Percentiles rank a stretch among this genome's conserved stretches.
Conservation (phyloP, 1,139 yeast genomes). For the Candida mesenterica region DNA sequence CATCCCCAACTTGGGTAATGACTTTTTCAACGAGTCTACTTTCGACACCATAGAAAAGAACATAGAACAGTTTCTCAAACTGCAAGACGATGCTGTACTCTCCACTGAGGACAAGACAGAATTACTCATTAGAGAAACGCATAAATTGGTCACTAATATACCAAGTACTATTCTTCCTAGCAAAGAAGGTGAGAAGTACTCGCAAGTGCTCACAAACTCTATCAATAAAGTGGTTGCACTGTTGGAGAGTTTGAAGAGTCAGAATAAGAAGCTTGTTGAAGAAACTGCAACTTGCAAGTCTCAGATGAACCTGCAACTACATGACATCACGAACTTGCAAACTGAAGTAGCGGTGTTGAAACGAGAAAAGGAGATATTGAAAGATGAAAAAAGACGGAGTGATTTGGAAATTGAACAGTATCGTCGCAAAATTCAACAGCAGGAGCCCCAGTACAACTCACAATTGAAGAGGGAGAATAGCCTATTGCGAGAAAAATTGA, state of each 20-base stretch:
- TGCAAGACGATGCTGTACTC: constrained; percentile 2
- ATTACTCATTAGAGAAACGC: constrained; percentile 30
- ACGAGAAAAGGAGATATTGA: constrained; percentile 1
- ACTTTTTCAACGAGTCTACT: constrained; percentile 1
- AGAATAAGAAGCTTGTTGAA: constrained; percentile 3
- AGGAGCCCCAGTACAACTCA: constrained; percentile 16
- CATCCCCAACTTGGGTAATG: constrained; percentile 1
- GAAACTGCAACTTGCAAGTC: constrained; percentile 2
- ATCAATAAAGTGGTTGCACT: constrained; percentile 23
- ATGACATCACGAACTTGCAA: background rate
- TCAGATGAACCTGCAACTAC: background rate
- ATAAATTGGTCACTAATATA: constrained; percentile 23
- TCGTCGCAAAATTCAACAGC: constrained; percentile 12
- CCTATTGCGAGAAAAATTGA: constrained; percentile 32
- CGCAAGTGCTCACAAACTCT: constrained; percentile 21
- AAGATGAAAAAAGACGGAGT: constrained; percentile 9
- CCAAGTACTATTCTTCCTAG: constrained; percentile 23
- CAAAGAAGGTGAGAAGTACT: constrained; percentile 29
- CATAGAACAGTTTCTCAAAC: constrained; percentile 11
- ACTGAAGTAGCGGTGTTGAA: background rate
- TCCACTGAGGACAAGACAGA: constrained; percentile 23
- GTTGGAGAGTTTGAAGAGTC: constrained; percentile 13
- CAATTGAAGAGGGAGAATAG: constrained; percentile 27
- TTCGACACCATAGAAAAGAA: constrained; percentile 13
- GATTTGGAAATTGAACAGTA: constrained; percentile 15